phyloP scores from a whole-genome alignment of 495 filamentous ascomycete species.

The Platismatia glauca region DNA sequence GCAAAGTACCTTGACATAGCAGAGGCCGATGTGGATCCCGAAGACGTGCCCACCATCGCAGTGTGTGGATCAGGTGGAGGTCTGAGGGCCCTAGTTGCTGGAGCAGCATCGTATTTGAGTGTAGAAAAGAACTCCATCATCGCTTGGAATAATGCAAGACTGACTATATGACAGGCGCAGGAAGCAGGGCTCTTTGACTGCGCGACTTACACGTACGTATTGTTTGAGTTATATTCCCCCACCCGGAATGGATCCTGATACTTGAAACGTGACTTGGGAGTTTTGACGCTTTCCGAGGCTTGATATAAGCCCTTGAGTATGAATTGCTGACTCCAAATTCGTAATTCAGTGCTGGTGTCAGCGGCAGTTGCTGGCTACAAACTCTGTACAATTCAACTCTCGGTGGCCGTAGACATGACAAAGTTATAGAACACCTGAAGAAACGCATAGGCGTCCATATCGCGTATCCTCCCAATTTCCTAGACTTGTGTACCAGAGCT shows the following conservation, averaged over 20 bases:
- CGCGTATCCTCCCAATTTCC: constrained; percentile 77
- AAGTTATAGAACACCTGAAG: constrained; percentile 76
- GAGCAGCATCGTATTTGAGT: constrained; percentile 72
- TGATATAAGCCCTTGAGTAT: background rate
- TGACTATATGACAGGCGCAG: constrained; percentile 32
- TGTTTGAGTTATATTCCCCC: background rate
- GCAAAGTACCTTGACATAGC: constrained; percentile 71
- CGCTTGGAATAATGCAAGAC: background rate
- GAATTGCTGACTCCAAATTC: constrained; percentile 38
- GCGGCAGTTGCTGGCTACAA: constrained; percentile 92
- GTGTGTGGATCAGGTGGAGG: constrained; percentile 92
- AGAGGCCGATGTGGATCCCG: constrained; percentile 73
- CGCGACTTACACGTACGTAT: constrained; percentile 62
- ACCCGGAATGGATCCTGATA: background rate
- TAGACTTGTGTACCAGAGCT: constrained; percentile 64
- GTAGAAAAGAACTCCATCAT: constrained; percentile 16
- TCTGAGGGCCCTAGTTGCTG: constrained; percentile 79
- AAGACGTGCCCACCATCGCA: constrained; percentile 87
- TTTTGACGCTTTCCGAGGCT: background rate
- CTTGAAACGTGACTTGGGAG: background rate
- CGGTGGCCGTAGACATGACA: constrained; percentile 50
- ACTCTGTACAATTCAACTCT: constrained; percentile 82
- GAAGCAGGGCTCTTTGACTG: constrained; percentile 89
- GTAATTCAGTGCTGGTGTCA: constrained; percentile 58
- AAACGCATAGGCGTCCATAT: constrained; percentile 75